Evolutionary conservation across 305 asterid species (phyloP).

Genomic region (Withania somnifera): DNA sequence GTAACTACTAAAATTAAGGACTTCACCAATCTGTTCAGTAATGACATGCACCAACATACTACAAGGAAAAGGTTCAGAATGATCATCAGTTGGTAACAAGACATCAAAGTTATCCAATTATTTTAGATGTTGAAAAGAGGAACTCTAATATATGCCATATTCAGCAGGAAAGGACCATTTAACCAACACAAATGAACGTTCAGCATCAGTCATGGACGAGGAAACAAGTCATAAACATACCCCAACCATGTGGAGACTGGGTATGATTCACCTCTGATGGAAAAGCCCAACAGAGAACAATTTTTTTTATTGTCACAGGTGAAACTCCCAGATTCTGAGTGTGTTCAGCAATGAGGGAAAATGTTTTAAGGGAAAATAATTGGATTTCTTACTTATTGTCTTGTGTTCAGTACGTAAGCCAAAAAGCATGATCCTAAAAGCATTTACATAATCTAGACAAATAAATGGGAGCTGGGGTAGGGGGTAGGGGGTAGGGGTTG

Average conservation of each 20-base stretch:
- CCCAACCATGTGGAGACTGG: slow-evolving; percentile 35
- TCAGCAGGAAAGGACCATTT: background rate
- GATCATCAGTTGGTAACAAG: background rate
- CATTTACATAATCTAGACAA: too few species aligned
- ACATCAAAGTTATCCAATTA: background rate
- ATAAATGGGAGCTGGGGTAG: too few species aligned
- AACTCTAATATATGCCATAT: background rate
- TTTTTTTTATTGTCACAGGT: slow-evolving; percentile 62
- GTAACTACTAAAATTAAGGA: background rate
- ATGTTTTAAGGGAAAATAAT: too few species aligned
- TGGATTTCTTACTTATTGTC: too few species aligned
- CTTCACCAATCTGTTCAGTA: background rate
- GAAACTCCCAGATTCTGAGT: slow-evolving; percentile 50
- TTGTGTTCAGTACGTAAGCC: too few species aligned
- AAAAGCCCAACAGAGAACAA: slow-evolving; percentile 89
- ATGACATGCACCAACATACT: background rate
- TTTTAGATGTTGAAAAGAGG: background rate
- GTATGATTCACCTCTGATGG: slow-evolving; percentile 93
- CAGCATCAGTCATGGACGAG: slow-evolving; percentile 6
- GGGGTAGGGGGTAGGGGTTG: too few species aligned
- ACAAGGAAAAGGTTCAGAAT: background rate
- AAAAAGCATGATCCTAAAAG: too few species aligned
- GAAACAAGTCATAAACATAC: slow-evolving; percentile 18
- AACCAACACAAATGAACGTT: background rate
- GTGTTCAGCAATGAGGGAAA: too few species aligned